Conservation (phyloP, 2,329 filamentous ascomycete genomes). For the Bipolaris bicolor region DNA sequence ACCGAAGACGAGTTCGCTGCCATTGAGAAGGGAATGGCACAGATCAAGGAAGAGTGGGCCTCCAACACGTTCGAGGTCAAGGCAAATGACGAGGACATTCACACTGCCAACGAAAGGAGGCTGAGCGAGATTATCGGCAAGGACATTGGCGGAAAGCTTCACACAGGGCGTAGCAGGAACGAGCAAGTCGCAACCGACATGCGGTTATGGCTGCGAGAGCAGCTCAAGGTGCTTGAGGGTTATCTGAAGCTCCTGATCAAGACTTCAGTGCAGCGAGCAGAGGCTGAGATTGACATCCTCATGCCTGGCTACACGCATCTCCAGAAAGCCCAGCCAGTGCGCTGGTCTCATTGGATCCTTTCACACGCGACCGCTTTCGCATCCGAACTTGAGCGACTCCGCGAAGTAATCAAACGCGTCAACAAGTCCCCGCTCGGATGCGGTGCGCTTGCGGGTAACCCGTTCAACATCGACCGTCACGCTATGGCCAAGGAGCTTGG, state of each 20-base stretch:
- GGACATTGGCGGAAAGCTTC: conserved; percentile 83
- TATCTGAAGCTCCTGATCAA: conserved; percentile 72
- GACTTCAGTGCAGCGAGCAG: conserved; percentile 71
- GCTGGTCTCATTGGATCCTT: conserved; percentile 83
- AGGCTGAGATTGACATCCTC: conserved; percentile 74
- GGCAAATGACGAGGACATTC: conserved; percentile 60
- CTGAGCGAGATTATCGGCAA: conserved; percentile 84
- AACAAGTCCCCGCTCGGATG: conserved; percentile 75
- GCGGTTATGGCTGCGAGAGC: conserved; percentile 83
- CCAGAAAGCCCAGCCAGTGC: conserved; percentile 80
- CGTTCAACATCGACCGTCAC: conserved; percentile 80
- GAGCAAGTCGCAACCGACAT: conserved; percentile 92
- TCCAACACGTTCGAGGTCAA: conserved; percentile 55
- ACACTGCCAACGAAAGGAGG: conserved; percentile 61
- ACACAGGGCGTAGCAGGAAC: conserved; percentile 85
- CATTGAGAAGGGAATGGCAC: conserved; percentile 73
- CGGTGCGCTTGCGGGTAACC: conserved; percentile 80
- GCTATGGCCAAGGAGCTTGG: conserved; percentile 80
- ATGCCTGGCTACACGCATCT: conserved; percentile 92
- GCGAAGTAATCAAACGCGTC: conserved; percentile 74
- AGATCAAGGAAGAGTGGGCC: conserved; percentile 60
- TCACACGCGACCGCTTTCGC: conserved; percentile 75
- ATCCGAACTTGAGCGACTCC: conserved; percentile 76
- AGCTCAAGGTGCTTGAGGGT: conserved; percentile 71
- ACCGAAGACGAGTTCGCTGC: conserved; percentile 72